phyloP scores from a whole-genome alignment of 2,329 filamentous ascomycete species.

The Ophiocordyceps camponoti-saundersi region DNA sequence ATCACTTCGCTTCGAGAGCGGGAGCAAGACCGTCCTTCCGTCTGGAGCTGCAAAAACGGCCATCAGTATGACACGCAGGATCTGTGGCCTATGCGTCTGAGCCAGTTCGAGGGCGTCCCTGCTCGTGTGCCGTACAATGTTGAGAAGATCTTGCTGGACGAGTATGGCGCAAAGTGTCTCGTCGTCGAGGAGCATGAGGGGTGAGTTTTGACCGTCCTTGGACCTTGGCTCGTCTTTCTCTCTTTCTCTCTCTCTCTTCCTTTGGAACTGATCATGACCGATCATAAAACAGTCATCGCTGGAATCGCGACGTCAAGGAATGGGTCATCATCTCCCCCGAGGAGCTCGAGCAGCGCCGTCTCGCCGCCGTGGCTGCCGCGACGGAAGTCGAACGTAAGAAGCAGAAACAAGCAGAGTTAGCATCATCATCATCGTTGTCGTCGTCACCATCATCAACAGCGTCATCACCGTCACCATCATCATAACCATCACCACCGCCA shows the following conservation, averaged over 20 bases:
- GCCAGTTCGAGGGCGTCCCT: slow-evolving; percentile 55
- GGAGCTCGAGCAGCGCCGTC: slow-evolving; percentile 7
- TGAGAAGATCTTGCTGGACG: slow-evolving; percentile 45
- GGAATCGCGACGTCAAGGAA: slow-evolving; percentile 38
- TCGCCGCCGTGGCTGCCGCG: background rate
- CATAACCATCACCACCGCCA: too few relatives aligned
- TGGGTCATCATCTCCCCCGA: slow-evolving; percentile 33
- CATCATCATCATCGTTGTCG: background rate
- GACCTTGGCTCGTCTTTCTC: slow-evolving; percentile 1
- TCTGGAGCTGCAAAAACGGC: slow-evolving; percentile 67
- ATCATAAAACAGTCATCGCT: slow-evolving; percentile 32
- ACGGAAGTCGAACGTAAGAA: background rate
- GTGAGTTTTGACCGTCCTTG: too few relatives aligned
- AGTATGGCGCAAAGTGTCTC: slow-evolving; percentile 47
- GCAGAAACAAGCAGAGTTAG: background rate
- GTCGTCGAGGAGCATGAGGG: slow-evolving; percentile 42
- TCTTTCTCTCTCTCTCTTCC: background rate
- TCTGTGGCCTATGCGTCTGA: slow-evolving; percentile 58
- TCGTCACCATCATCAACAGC: background rate
- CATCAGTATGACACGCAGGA: slow-evolving; percentile 57
- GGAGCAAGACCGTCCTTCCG: slow-evolving; percentile 38
- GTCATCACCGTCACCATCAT: background rate
- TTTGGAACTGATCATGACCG: background rate
- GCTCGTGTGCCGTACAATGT: slow-evolving; percentile 55
- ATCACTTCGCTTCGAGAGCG: slow-evolving; percentile 63